phyloP scores from a whole-genome alignment of 805 yeast species.

The Candida stauntonica region DNA sequence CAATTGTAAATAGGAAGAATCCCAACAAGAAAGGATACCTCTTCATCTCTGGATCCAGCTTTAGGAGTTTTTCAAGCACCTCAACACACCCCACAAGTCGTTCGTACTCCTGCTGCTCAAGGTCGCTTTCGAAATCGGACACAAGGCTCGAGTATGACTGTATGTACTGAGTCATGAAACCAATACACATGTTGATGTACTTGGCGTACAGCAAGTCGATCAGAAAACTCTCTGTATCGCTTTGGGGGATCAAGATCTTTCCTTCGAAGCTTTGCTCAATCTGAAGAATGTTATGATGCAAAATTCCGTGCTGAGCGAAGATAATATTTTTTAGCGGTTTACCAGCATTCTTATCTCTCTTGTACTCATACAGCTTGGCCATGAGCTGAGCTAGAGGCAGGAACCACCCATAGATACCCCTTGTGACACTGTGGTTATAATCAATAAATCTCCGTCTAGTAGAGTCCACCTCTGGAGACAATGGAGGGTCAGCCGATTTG shows the following conservation, averaged over 20 bases:
- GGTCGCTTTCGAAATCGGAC: conserved; percentile 15
- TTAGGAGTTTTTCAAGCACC: conserved; percentile 17
- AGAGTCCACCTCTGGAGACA: conserved; percentile 29
- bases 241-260: conserved; percentile 8
- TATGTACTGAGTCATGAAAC: conserved; percentile 17
- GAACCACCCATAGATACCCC: conserved; percentile 37
- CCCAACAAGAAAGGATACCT: conserved; percentile 20
- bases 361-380: conserved; percentile 27
- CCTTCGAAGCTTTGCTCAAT: conserved; percentile 9
- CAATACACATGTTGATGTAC: conserved; percentile 18
- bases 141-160: conserved; percentile 14
- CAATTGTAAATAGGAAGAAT: conserved; percentile 22
- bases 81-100: conserved; percentile 18
- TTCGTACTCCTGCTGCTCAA: conserved; percentile 14
- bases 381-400: conserved; percentile 32
- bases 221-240: conserved; percentile 12
- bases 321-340: conserved; percentile 1
- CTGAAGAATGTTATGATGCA: conserved; percentile 6
- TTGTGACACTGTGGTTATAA: conserved; percentile 24
- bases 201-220: conserved; percentile 22
- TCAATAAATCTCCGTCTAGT: conserved; percentile 25
- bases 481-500: conserved; percentile 21
- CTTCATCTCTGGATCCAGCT: conserved; percentile 18
- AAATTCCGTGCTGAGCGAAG: conserved; percentile 4
- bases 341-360: conserved; percentile 7